Conservation (phyloP, 441 rosid genomes). For the Erysimum pusillum region DNA sequence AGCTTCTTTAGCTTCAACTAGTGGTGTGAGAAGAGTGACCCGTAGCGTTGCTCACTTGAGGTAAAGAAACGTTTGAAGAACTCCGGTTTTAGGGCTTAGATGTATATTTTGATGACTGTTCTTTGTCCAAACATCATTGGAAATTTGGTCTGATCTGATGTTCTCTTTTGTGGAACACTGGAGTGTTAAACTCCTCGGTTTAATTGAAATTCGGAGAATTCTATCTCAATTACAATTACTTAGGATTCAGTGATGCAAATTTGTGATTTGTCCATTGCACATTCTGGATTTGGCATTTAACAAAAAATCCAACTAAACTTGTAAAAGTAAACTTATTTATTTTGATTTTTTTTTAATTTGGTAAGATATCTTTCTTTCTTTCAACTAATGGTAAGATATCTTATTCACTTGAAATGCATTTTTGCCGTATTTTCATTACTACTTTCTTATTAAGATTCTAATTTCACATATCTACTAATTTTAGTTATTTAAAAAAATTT, state of each 20-base stretch:
- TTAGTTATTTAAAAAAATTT: neutral
- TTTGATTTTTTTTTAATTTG: neutral
- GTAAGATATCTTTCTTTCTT: neutral
- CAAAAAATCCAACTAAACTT: neutral
- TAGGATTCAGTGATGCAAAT: neutral
- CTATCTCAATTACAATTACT: neutral
- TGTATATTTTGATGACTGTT: slow-evolving; percentile 29
- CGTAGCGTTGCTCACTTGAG: slow-evolving; percentile 55
- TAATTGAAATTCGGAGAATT: neutral
- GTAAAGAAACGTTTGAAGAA: slow-evolving; percentile 24
- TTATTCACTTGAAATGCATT: neutral
- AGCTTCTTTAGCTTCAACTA: slow-evolving; percentile 41
- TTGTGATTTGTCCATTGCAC: neutral
- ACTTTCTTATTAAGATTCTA: neutral
- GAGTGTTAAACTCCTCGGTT: slow-evolving; percentile 7
- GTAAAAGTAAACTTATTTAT: neutral
- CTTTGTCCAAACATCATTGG: slow-evolving; percentile 19
- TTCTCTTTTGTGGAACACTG: slow-evolving; percentile 17
- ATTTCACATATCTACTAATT: neutral
- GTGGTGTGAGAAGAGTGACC: slow-evolving; percentile 59
- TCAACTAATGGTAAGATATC: neutral
- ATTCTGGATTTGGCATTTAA: neutral
- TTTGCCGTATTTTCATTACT: neutral
- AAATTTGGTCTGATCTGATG: slow-evolving; percentile 15
- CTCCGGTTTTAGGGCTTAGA: slow-evolving; percentile 17